Percentiles rank a stretch among this genome's conserved stretches.
These are phyloP conservation scores for Collybia nuda DNA, from an alignment of 768 basidiomycete species.

Conservation along the genomic window DNA sequence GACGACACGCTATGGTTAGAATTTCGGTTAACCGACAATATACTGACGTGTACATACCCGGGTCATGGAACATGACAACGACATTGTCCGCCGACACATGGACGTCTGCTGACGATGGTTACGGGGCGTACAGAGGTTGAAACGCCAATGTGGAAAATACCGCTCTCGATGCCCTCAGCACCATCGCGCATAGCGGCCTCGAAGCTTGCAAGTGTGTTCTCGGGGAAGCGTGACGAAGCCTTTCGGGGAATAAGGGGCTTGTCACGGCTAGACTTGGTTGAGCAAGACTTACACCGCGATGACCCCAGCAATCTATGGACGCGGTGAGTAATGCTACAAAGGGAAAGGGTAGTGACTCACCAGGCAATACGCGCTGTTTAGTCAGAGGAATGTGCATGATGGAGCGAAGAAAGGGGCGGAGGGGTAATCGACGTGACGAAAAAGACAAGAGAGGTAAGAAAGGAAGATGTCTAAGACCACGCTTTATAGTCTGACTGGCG, in stretches of 20 bases:
- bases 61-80: constrained; percentile 96
- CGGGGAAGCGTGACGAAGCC: constrained; percentile 86
- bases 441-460: background rate
- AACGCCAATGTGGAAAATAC: constrained; percentile 54
- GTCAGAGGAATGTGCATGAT: constrained; percentile 4
- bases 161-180: constrained; percentile 95
- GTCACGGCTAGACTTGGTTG: background rate
- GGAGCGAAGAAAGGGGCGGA: background rate
- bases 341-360: constrained; percentile 15
- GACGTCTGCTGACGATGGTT: constrained; percentile 77
- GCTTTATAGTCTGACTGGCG: constrained; percentile 11
- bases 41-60: constrained; percentile 43
- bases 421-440: background rate
- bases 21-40: background rate
- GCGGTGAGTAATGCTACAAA: background rate
- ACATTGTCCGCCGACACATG: constrained; percentile 88
- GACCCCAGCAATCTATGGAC: constrained; percentile 65
- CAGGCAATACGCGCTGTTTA: constrained; percentile 24
- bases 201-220: constrained; percentile 96
- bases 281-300: constrained; percentile 43
- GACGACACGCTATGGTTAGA: constrained; percentile 5
- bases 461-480: constrained; percentile 1
- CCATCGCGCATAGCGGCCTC: constrained; percentile 94
- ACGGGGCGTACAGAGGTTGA: constrained; percentile 36
- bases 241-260: constrained; percentile 27